Percentiles rank a stretch among this genome's conserved stretches.
These are phyloP conservation scores for Coccomyxa subellipsoidea DNA, from an alignment of 163 green algal species.

Conservation along the genomic window DNA sequence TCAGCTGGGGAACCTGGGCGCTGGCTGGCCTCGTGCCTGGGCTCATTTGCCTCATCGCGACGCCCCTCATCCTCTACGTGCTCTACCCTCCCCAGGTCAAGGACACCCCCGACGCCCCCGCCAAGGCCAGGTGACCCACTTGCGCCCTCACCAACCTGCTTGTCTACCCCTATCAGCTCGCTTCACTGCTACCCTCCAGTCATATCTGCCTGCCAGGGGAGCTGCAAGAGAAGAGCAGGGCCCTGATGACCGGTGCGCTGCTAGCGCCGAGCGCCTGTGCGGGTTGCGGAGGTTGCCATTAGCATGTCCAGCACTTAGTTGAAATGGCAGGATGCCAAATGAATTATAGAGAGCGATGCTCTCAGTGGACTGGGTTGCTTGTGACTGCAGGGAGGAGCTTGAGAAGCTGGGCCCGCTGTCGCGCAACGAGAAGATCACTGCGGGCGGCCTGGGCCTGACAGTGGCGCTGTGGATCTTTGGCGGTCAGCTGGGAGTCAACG, in stretches of 20 bases:
- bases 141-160: too few species aligned
- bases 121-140: constrained; percentile 52
- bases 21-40: constrained; percentile 88
- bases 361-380: too few species aligned
- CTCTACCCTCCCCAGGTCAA: constrained; percentile 94
- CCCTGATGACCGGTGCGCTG: too few species aligned
- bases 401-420: constrained; percentile 90
- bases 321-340: too few species aligned
- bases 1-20: constrained; percentile 83
- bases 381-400: constrained; percentile 79
- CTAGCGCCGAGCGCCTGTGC: too few species aligned
- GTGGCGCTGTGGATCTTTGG: constrained; percentile 95
- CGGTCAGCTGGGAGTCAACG: constrained; percentile 81
- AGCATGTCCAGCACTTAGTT: too few species aligned
- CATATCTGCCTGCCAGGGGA: too few species aligned
- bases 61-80: constrained; percentile 94
- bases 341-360: too few species aligned
- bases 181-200: too few species aligned
- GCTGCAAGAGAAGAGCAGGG: too few species aligned
- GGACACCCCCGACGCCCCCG: constrained; percentile 91
- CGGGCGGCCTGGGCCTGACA: constrained; percentile 81
- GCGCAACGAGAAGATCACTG: constrained; percentile 96
- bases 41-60: constrained; percentile 75
- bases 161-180: too few species aligned
- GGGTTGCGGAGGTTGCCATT: too few species aligned